Conservation (phyloP, 768 basidiomycete species). For the Amanita fuliginea region DNA sequence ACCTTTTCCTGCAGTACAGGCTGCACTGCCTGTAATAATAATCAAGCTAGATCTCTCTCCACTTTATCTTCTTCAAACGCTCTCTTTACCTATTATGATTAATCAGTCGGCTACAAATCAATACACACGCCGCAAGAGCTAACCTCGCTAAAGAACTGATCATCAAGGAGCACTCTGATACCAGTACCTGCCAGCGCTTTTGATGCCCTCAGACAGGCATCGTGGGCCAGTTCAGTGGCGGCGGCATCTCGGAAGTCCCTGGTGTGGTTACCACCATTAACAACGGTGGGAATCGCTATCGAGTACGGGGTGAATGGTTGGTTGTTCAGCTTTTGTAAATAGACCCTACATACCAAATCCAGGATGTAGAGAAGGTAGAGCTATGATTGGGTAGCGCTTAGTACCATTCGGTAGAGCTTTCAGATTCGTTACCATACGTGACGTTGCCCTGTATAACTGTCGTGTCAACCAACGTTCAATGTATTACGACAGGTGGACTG, state of each 20-base stretch:
- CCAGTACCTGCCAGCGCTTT: conserved; percentile 66
- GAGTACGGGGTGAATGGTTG: too few species aligned
- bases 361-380: conserved; percentile 62
- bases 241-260: conserved; percentile 55
- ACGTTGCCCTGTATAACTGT: conserved; percentile 48
- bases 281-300: conserved; percentile 64
- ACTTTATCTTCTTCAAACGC: conserved; percentile 3
- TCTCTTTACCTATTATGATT: not conserved
- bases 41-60: conserved; percentile 1
- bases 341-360: conserved; percentile 38
- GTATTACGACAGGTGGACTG: conserved; percentile 16
- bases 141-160: conserved; percentile 48
- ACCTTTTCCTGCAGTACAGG: too few species aligned
- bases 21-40: too few species aligned
- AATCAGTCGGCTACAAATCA: not conserved
- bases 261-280: conserved; percentile 73
- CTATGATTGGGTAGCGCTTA: conserved; percentile 14
- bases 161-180: conserved; percentile 59
- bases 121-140: not conserved
- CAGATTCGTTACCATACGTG: conserved; percentile 45
- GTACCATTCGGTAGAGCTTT: not conserved
- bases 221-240: conserved; percentile 46
- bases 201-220: conserved; percentile 54
- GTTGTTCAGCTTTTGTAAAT: too few species aligned
- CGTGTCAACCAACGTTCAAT: not conserved